Conservation (phyloP, 1,139 yeast species). For the Suhomyces guaymorum region DNA sequence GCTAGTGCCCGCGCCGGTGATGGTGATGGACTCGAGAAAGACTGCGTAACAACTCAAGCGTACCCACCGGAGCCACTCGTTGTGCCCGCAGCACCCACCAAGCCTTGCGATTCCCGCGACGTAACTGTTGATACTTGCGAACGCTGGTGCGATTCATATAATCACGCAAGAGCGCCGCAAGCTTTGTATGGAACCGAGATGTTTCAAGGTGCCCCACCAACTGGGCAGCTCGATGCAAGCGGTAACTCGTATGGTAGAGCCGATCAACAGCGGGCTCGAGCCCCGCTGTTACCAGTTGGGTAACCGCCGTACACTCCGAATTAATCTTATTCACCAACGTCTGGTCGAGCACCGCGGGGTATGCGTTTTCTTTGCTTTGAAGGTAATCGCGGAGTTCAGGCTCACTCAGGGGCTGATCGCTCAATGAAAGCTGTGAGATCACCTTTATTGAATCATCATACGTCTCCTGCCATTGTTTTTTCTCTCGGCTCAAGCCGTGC, state of each 20-base stretch:
- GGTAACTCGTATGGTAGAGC: constrained; percentile 19
- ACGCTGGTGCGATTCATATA: constrained; percentile 13
- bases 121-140: too few relatives aligned
- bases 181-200: constrained; percentile 6
- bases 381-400: constrained; percentile 10
- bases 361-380: constrained; percentile 1
- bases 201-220: constrained; percentile 13
- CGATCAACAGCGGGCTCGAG: constrained; percentile 16
- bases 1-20: background rate
- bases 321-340: constrained; percentile 7
- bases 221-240: constrained; percentile 15
- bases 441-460: constrained; percentile 25
- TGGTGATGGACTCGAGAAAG: constrained; percentile 15
- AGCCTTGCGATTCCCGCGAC: too few relatives aligned
- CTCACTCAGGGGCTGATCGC: background rate
- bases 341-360: constrained; percentile 8
- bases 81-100: too few relatives aligned
- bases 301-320: constrained; percentile 1
- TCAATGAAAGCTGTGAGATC: constrained; percentile 11
- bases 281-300: constrained; percentile 4
- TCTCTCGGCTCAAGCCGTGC: constrained; percentile 45
- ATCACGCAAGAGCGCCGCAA: constrained; percentile 12
- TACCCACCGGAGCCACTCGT: too few relatives aligned
- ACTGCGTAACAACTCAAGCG: constrained; percentile 15
- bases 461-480: constrained; percentile 48